A percentile compares a stretch with the other conserved stretches of the same genome.
phyloP scores from a whole-genome alignment of 1,139 yeast species.

The Protomyces macrosporus region DNA sequence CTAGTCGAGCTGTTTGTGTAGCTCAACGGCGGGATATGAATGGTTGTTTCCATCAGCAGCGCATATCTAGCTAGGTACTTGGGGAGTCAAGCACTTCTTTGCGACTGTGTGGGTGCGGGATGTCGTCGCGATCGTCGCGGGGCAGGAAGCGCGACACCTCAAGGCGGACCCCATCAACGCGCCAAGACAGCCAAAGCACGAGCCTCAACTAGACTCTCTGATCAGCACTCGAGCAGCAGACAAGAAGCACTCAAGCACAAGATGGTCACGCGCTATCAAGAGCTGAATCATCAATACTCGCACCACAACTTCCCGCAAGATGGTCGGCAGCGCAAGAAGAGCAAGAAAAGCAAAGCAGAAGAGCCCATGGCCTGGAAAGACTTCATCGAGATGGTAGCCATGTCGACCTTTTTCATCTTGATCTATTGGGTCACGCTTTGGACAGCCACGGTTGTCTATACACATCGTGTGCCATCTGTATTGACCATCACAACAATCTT shows the following conservation, averaged over 20 bases:
- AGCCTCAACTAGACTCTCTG: neutral
- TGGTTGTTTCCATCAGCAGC: constrained; percentile 5
- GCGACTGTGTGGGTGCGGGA: neutral
- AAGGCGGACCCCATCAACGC: too few species aligned
- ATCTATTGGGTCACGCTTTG: constrained; percentile 11
- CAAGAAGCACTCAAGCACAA: neutral
- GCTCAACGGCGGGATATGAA: constrained; percentile 7
- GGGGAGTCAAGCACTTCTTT: neutral
- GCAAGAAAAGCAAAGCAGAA: neutral
- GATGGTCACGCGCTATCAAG: neutral
- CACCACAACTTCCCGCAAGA: neutral
- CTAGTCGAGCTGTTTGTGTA: neutral
- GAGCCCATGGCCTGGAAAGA: constrained; percentile 3
- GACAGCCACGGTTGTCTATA: neutral
- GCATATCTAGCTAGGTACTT: neutral
- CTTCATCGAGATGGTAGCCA: constrained; percentile 11
- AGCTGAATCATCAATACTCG: neutral
- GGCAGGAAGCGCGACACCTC: too few species aligned
- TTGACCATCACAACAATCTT: neutral
- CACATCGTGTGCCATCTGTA: neutral
- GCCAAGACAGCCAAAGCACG: too few species aligned
- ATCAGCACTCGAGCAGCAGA: neutral
- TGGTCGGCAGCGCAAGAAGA: neutral
- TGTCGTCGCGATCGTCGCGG: neutral
- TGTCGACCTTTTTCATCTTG: constrained; percentile 14